A percentile compares a stretch with the other conserved stretches of the same genome.
These are phyloP conservation scores for Metschnikowia arizonensis DNA, from an alignment of 805 yeast genomes.

Conservation along the genomic window DNA sequence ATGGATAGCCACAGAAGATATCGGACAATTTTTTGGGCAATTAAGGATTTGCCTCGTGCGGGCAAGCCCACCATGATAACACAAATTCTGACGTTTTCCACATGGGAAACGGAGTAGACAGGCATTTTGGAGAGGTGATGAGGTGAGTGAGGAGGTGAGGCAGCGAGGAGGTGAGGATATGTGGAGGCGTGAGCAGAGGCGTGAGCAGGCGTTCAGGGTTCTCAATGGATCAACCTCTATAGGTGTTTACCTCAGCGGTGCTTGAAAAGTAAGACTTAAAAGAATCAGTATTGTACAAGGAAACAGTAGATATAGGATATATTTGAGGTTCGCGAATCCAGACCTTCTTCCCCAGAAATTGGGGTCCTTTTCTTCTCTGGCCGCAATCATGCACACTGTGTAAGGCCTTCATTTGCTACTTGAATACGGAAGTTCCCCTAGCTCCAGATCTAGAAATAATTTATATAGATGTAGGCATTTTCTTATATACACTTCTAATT, in stretches of 20 bases:
- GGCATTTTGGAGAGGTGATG: conserved; percentile 49
- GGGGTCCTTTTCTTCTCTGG: background rate
- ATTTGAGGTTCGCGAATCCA: conserved; percentile 2
- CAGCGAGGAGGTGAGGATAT: no score
- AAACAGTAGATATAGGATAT: background rate
- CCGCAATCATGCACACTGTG: background rate
- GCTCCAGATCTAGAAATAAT: no score
- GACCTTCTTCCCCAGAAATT: conserved; percentile 5
- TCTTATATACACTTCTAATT: background rate
- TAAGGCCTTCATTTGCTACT: background rate
- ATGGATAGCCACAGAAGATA: conserved; percentile 91
- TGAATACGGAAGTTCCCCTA: background rate
- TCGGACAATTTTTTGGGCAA: conserved; percentile 90
- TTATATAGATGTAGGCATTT: no score
- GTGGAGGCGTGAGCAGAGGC: no score
- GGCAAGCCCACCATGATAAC: conserved; percentile 88
- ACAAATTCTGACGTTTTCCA: conserved; percentile 72
- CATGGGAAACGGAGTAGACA: conserved; percentile 54
- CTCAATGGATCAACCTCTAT: background rate
- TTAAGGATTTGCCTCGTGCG: conserved; percentile 90
- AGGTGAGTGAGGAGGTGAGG: no score
- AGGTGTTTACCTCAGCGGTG: background rate
- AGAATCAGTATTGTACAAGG: background rate
- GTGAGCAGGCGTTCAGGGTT: background rate
- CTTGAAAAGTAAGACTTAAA: background rate